phyloP scores from a whole-genome alignment of 495 filamentous ascomycete species.

The Aspergillus sclerotiicarbonarius region DNA sequence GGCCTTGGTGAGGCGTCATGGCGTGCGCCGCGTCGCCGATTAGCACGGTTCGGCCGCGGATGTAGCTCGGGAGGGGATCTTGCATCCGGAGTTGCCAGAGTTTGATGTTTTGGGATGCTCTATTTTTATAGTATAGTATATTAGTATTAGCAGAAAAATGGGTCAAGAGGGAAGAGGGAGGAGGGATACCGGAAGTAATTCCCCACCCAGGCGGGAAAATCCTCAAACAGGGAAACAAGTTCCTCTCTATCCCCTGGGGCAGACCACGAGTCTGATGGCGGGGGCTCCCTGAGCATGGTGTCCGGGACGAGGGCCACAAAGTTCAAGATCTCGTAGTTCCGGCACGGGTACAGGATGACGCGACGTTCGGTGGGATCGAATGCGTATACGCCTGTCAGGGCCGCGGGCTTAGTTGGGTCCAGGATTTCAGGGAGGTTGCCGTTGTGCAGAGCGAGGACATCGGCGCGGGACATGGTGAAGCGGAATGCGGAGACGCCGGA shows the following conservation, averaged over 20 bases:
- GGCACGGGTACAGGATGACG: constrained; percentile 12
- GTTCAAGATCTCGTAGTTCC: constrained; percentile 13
- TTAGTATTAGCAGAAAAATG: background rate
- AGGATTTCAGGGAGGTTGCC: background rate
- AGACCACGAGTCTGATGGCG: constrained; percentile 8
- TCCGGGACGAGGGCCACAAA: constrained; percentile 9
- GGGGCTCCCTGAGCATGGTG: background rate
- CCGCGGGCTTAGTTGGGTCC: background rate
- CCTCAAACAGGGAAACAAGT: constrained; percentile 5
- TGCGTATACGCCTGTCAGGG: background rate
- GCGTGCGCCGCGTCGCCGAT: constrained; percentile 47
- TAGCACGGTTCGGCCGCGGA: constrained; percentile 31
- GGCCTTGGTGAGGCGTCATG: constrained; percentile 37
- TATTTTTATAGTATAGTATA: background rate
- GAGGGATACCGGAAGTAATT: background rate
- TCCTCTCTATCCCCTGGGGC: constrained; percentile 3
- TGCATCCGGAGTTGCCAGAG: constrained; percentile 17
- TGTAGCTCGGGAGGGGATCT: constrained; percentile 23
- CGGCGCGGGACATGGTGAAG: background rate
- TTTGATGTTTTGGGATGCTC: background rate
- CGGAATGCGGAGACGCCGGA: background rate
- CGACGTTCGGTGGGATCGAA: constrained; percentile 5
- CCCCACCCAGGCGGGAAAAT: constrained; percentile 1
- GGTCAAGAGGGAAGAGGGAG: background rate
- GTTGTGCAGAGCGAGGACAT: background rate